Base-by-base conservation (phyloP, 2,329 filamentous ascomycete species). In the Didymella sp. region DNA sequence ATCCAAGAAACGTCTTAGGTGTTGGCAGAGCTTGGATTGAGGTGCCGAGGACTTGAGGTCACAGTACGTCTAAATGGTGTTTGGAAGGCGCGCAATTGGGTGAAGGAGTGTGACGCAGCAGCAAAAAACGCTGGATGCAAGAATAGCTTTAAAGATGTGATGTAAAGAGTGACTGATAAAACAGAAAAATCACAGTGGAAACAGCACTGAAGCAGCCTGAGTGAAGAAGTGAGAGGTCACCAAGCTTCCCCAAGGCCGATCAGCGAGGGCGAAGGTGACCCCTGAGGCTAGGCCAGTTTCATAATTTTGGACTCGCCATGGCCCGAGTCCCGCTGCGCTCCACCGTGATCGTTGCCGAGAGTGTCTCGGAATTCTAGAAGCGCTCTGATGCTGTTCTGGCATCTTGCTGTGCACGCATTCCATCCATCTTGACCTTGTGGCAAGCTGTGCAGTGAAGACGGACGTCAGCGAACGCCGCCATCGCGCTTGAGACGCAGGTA, bases 141-240 rank as follows among this genome's bases (percentile, higher is more conserved):
- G 57, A 60, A 59, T 44, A 43, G 44, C 35, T 56, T 64, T 66
- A 64, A 69, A 67, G 42, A 45, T 58, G 56, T 54, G 54, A 66
- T 58, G 54, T 66, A 71, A 65, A 64, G 71, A 73, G 59, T 56
- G 71, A 69, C 65, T 62, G 58, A 62, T 68, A 62, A 70, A 72
- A 71, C 60, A 61, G 59, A 64, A 67, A 65, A 57, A 57, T 42
- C 62, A 61, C 56, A 58, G 62, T 63, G 64, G 67, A 71, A 72
- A 74, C 66, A 62, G 58, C 57, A 64, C 64, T 71, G 71, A 75
- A 59, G 68, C 69, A 69, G 63, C 62, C 56, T 59, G 67, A 68
- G 67, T 68, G 65, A 72, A 70, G 55, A 63, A 70, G 68, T 62
- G 61, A 63, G 63, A 60, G 57, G 62, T 58, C 47, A 56, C 56